phyloP scores from a whole-genome alignment of 2,329 filamentous ascomycete genomes.

The Lecanicillium sp. region DNA sequence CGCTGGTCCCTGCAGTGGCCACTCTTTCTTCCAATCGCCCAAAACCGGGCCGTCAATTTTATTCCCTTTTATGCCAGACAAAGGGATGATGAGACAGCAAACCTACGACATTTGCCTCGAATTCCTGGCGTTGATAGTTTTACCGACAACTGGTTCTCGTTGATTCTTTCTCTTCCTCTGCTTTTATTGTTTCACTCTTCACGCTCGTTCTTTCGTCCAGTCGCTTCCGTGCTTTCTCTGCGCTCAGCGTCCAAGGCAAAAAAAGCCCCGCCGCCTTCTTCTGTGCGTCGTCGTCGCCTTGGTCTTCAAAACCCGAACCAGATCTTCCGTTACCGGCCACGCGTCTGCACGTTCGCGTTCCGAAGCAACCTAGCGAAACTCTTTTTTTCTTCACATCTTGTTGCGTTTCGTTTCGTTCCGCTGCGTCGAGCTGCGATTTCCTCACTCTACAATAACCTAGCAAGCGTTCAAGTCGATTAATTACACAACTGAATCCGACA shows the following conservation, averaged over 20 bases:
- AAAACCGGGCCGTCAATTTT: background rate
- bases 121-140: background rate
- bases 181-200: too few relatives aligned
- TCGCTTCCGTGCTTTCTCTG: background rate
- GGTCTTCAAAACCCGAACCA: background rate
- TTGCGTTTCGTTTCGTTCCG: too few relatives aligned
- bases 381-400: too few relatives aligned
- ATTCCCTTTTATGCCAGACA: background rate
- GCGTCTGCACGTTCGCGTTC: background rate
- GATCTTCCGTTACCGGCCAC: background rate
- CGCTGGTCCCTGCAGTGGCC: constrained; percentile 1
- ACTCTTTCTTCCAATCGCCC: background rate
- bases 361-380: background rate
- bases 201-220: background rate
- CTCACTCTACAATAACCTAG: background rate
- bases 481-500: too few relatives aligned
- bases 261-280: background rate
- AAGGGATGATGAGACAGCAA: background rate
- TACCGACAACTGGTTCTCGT: too few relatives aligned
- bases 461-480: too few relatives aligned
- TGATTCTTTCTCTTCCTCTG: too few relatives aligned
- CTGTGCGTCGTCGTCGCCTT: background rate
- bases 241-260: background rate
- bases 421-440: background rate
- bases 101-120: background rate